Percentiles rank a stretch among this genome's conserved stretches.
These are phyloP conservation scores for Cylindrotheca closterium DNA, from an alignment of 108 stramenopile genomes.

Conservation along the genomic window DNA sequence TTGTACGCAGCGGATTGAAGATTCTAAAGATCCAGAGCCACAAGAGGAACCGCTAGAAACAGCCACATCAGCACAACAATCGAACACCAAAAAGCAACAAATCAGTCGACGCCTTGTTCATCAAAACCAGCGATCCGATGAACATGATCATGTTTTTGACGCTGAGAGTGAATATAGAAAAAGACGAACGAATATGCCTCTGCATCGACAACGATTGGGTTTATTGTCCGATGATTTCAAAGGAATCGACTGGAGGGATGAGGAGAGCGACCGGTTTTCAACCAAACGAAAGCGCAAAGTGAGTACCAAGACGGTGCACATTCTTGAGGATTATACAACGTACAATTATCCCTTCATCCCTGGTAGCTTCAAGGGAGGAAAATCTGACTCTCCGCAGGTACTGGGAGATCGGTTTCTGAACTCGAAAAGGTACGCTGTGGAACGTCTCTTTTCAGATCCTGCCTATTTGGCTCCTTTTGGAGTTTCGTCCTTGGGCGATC, in stretches of 20 bases:
- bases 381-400: neutral
- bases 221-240: too few relatives aligned
- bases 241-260: constrained; percentile 10
- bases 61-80: neutral
- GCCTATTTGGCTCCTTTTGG: constrained; percentile 54
- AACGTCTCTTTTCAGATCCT: constrained; percentile 36
- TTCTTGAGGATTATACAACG: constrained; percentile 14
- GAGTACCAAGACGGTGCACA: neutral
- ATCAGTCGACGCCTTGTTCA: too few relatives aligned
- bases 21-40: neutral
- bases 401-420: neutral
- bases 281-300: neutral
- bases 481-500: neutral
- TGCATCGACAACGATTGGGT: neutral
- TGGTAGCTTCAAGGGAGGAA: constrained; percentile 1
- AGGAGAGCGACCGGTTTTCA: neutral
- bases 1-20: too few relatives aligned
- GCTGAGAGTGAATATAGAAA: neutral
- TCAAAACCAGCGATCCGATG: neutral
- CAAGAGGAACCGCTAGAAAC: too few relatives aligned
- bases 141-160: neutral
- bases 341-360: constrained; percentile 15
- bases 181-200: neutral
- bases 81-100: too few relatives aligned
- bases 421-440: constrained; percentile 5